Base-by-base conservation (phyloP, 176 grass and related monocot species). In the Typha latifolia region DNA sequence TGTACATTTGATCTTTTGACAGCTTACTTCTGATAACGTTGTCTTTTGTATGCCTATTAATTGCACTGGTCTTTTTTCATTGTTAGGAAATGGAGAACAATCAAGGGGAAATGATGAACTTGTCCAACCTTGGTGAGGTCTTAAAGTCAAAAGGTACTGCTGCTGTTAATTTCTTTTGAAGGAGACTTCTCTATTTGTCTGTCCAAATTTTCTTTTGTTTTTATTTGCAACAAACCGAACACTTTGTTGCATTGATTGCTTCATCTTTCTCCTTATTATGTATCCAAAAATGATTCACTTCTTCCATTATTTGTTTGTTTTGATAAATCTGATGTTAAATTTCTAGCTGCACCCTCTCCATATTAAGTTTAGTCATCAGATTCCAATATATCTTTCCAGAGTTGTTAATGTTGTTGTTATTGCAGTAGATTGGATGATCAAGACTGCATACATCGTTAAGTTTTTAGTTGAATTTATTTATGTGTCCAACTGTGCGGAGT, bases 91-190 rank as follows among this genome's bases (percentile, higher is more conserved):
- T 83, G 64, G 73, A 69, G 12, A 83, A 80, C 12, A 83, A 63
- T 15, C 62, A 78, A 70, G 76, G 56, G 26, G 55, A 80, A 64
- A 78, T 26, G 5, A 52, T 77, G 72, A 77, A 77, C 69, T 81
- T 84, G 67, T 53, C 23, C 13, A 80, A 90, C 66, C 63, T 95
- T 73, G 83, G 86, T 66, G 90, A 95, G 16, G 75, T 74, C 80
- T 82, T 86, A 23, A 95, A 95, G 67, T 79, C 78, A 47, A 86
- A 77, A 90, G 90, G 90, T 90, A 84, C 49, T 74, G 14, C 6
- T 32, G 15, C 3, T 19, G 4, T 43, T 47, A 19, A 6, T 55
- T 70, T 5, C n/a, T 32, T 70, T 26, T 23, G n/a, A 23, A 61
- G 19, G 32, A 3, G 12, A 47, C 51, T 47, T 65, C 12, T 29